Evolutionary conservation across 805 yeast genomes (phyloP).

Genomic region (Kazachstania africana): DNA sequence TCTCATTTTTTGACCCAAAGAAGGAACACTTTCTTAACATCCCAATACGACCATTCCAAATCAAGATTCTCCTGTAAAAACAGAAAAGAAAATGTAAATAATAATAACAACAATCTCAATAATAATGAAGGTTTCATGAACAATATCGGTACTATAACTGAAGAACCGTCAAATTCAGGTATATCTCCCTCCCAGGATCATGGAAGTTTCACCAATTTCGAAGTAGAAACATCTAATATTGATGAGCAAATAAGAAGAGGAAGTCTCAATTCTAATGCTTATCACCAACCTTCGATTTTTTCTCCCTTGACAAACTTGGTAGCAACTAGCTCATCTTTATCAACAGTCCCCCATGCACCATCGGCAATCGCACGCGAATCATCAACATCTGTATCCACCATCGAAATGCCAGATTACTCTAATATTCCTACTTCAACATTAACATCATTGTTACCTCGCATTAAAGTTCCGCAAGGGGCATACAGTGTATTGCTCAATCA

Average conservation of each 20-base stretch:
- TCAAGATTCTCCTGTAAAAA: conserved; percentile 20
- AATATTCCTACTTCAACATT: conserved; percentile 24
- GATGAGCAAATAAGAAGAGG: neutral
- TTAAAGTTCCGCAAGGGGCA: conserved; percentile 66
- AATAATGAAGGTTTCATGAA: neutral
- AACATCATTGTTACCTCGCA: conserved; percentile 39
- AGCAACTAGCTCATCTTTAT: conserved; percentile 3
- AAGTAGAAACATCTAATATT: conserved; percentile 1
- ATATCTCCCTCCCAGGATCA: conserved; percentile 1
- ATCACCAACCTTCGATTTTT: conserved; percentile 3
- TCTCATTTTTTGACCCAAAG: conserved; percentile 20
- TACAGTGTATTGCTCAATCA: conserved; percentile 48
- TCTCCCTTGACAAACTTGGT: conserved; percentile 9
- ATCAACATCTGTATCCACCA: conserved; percentile 2
- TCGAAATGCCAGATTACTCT: conserved; percentile 20
- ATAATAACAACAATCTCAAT: neutral
- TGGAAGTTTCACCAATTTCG: conserved; percentile 9
- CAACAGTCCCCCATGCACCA: neutral
- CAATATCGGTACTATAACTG: neutral
- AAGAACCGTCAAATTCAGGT: neutral
- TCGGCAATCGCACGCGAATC: neutral
- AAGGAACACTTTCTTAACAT: conserved; percentile 20
- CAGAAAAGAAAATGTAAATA: neutral
- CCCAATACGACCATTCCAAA: conserved; percentile 24
- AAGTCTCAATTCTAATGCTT: conserved; percentile 1